phyloP scores from a whole-genome alignment of 2,329 filamentous ascomycete species.

The Grosmannia clavigera region DNA sequence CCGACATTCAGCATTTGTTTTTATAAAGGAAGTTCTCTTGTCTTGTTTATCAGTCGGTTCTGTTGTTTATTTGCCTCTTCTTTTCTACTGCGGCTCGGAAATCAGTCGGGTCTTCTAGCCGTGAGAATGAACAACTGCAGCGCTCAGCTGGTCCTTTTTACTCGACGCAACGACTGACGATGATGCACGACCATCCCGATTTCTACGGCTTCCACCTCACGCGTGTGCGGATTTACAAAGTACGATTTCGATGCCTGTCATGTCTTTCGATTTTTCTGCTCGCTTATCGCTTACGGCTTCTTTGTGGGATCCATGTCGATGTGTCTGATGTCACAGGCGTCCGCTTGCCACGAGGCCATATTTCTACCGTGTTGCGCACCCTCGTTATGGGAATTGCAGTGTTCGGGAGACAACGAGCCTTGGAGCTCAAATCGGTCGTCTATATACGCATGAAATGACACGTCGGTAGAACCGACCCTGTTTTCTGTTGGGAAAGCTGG shows the following conservation, averaged over 20 bases:
- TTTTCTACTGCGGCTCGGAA: background rate
- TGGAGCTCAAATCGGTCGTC: background rate
- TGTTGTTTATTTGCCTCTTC: background rate
- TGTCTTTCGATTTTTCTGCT: background rate
- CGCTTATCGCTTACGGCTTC: background rate
- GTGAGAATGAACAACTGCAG: background rate
- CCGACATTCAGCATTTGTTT: background rate
- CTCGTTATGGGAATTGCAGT: background rate
- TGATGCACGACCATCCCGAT: conserved; percentile 3
- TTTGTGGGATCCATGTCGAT: background rate
- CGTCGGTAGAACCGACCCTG: background rate
- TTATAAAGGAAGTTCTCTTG: background rate
- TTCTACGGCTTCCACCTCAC: background rate
- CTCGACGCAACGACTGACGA: conserved; percentile 6
- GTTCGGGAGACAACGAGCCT: background rate
- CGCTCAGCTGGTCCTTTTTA: background rate
- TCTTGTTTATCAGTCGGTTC: background rate
- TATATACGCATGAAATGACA: background rate
- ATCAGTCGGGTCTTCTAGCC: background rate
- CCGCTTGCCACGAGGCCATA: background rate
- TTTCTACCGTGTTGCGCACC: background rate
- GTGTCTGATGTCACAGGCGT: background rate
- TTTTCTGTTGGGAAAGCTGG: background rate
- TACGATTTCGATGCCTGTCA: conserved; percentile 1
- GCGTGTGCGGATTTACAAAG: background rate